These are phyloP conservation scores for Plasmopara halstedii DNA, from an alignment of 352 stramenopile species.

Conservation along the genomic window DNA sequence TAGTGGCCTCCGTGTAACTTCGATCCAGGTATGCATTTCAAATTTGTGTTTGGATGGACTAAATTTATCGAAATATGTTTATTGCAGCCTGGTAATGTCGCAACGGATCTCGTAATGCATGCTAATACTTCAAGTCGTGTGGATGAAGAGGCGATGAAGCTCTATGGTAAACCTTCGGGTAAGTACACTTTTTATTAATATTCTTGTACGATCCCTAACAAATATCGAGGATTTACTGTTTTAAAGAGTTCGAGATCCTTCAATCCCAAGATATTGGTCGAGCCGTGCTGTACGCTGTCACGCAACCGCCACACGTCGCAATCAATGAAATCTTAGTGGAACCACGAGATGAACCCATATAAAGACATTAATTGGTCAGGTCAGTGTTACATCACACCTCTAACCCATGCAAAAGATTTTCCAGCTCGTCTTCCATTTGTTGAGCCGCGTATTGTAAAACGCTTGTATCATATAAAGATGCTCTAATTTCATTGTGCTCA, in stretches of 20 bases:
- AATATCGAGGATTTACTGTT: not conserved
- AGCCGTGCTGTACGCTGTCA: conserved; percentile 84
- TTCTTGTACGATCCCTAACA: conserved; percentile 10
- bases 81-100: conserved; percentile 81
- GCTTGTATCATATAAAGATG: conserved; percentile 31
- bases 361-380: conserved; percentile 1
- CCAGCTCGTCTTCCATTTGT: conserved; percentile 39
- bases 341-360: conserved; percentile 79
- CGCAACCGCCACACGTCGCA: conserved; percentile 76
- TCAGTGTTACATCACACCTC: conserved; percentile 17
- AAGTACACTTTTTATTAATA: conserved; percentile 4
- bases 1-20: conserved; percentile 83
- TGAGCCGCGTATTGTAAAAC: conserved; percentile 34
- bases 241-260: conserved; percentile 60
- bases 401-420: conserved; percentile 36
- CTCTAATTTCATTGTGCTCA: conserved; percentile 9
- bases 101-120: conserved; percentile 85
- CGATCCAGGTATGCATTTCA: conserved; percentile 45
- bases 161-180: conserved; percentile 51
- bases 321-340: conserved; percentile 90
- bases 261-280: conserved; percentile 78
- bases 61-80: not conserved
- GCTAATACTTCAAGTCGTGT: conserved; percentile 58
- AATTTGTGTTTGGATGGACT: not conserved
- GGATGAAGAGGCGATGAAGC: conserved; percentile 77